Base-by-base conservation (phyloP, 306 rosid genomes). In the Glycyrrhiza uralensis region DNA sequence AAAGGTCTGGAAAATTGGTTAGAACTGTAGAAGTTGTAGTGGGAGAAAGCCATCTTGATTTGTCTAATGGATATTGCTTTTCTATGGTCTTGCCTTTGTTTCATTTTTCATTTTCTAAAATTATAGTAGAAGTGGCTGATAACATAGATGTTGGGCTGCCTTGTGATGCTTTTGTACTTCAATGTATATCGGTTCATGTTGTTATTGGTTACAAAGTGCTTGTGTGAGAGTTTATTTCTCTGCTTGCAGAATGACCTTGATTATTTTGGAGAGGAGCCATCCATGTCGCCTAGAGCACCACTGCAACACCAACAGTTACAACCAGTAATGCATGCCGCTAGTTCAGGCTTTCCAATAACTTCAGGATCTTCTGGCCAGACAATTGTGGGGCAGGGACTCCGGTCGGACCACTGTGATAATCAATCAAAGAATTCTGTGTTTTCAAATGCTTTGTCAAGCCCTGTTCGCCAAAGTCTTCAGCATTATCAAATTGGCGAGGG, bases 361-460 rank as follows among this genome's bases (percentile, higher is more conserved):
- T 68, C 97, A 58, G 90, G 85, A 17, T 77, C 89, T 32, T 75
- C 89, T 39, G 78, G 64, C 61, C 85, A 71, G 67, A 62, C 90
- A 26, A 57, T 76, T 52, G 33, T 81, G 0, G 92, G 83, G 22
- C 96, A 87, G 70, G 89, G 91, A 52, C 77, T 82, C 61, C 88
- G 91, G 13, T 49, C 87, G 0, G 96, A 80, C 39, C 89, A 80
- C n/a, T 66, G 80, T 14, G 93, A 90, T 39, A 76, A 71, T 4
- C 96, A 90, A 47, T 15, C 96, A 61, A 90, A 90, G 83, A 90
- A 84, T 69, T 81, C 88, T n/a, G 88, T 90, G 68, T 88, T 90
- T 82, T 90, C 96, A 22, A 90, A 86, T 52, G 94, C 94, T 46
- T 41, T 86, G 66, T 88, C 96, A 13, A 88, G 91, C 81, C 92